A percentile compares a stretch with the other conserved stretches of the same genome.
phyloP scores from a whole-genome alignment of 306 rosid genomes.

The Prinsepia uniflora region DNA sequence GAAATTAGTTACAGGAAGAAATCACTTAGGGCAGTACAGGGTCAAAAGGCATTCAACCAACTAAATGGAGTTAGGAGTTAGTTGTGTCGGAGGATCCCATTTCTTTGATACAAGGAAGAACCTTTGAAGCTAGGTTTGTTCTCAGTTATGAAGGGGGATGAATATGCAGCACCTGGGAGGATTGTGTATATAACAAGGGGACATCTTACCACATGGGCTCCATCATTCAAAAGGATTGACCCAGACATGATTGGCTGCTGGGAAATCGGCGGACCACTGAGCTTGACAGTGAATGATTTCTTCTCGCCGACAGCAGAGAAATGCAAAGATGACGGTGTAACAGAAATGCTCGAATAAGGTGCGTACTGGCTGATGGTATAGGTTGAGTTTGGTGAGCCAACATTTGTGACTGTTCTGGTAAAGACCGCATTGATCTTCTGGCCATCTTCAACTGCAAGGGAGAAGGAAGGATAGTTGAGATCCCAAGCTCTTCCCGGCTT shows the following conservation, averaged over 20 bases:
- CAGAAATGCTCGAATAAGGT: not conserved
- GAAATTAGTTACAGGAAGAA: not conserved
- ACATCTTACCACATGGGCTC: conserved; percentile 21
- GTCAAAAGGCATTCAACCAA: not conserved
- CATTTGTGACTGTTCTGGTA: conserved; percentile 29
- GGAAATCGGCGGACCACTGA: conserved; percentile 9
- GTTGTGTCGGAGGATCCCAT: conserved; percentile 1
- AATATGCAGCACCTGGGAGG: conserved; percentile 18
- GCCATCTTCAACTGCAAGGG: conserved; percentile 28
- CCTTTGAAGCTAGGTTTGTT: conserved; percentile 14
- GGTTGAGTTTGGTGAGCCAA: conserved; percentile 29
- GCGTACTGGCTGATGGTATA: not conserved
- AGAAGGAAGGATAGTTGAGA: conserved; percentile 34
- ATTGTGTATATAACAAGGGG: conserved; percentile 30
- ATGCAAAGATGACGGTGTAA: conserved; percentile 11
- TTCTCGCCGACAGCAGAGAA: conserved; percentile 23
- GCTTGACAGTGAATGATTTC: conserved; percentile 12
- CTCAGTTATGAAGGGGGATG: not conserved
- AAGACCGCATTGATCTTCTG: conserved; percentile 9
- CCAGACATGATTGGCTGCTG: conserved; percentile 25
- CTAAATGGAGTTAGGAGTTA: not conserved
- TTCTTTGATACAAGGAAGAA: conserved; percentile 16
- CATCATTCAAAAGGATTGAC: conserved; percentile 16
- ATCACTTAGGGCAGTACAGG: not conserved
- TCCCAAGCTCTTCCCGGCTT: conserved; percentile 28